Evolutionary conservation across 169 alveolate genomes (phyloP), one percentile per base, ranked within the genome.

Genomic region (Plasmodium vivax): DNA sequence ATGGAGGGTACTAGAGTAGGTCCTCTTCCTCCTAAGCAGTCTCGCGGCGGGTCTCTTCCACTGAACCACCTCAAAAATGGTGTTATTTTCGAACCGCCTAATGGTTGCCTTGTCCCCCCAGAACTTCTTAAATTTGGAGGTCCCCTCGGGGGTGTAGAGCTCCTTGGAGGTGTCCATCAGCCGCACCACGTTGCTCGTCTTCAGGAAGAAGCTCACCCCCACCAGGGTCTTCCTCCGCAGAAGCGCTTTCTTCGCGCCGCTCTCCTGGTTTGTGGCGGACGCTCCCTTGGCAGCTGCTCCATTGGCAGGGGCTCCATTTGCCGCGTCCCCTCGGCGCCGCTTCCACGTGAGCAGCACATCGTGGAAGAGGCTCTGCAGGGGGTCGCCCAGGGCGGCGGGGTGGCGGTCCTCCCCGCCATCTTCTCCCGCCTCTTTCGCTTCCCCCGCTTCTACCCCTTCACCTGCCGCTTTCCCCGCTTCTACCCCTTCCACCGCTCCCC

Each of bases 71-170:
- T 85, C 93, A 85, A 74, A 85, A 34, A 85, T 85, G 0, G 93
- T 85, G 47, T 85, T 85, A 23, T 85, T 85, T 75, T 85, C 93
- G 75, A 85, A 85, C 30, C 93, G 30, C 68, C 77, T 85, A 5
- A 85, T 75, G 14, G 51, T 51, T 47, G 34, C 93, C 6, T 73
- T 85, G 41, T 85, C 77, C 16, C 10, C 23, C 93, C 93, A 85
- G 23, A 85, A 85, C 9, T 30, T 23, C 23, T 85, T 85, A 77
- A 85, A 85, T 14, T 2, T 3, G 9, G 93, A 85, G 10, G n/a
- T n/a, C 12, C 62, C 80, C 43, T 51, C 93, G 8, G 93, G 93
- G 19, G 75, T 47, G 56, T 62, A 85, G 6, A 85, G 23, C n/a
- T 19, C 41, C 23, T 45, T 32, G 19, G 93, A 73, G 0, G 51